Percentiles rank a stretch among this genome's conserved stretches.
phyloP scores from a whole-genome alignment of 225 moss, liverwort and hornwort species.

The Climacium dendroides region DNA sequence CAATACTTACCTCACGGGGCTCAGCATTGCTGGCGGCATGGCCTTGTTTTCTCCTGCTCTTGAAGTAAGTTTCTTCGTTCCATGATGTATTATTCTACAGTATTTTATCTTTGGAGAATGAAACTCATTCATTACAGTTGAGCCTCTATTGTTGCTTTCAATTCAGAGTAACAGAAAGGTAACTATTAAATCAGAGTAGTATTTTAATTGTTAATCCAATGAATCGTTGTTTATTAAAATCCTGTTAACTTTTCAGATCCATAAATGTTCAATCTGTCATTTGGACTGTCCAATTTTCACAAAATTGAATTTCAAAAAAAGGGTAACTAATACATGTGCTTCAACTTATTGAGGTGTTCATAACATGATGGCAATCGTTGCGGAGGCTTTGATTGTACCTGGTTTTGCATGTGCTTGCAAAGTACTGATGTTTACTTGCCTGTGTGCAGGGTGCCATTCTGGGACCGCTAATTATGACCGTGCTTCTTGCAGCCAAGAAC shows the following conservation, averaged over 20 bases:
- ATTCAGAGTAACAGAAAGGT: not conserved
- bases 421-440: not conserved
- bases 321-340: not conserved
- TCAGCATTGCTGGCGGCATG: slow-evolving; percentile 87
- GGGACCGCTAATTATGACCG: slow-evolving; percentile 85
- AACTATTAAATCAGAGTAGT: not conserved
- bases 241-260: not conserved
- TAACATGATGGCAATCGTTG: not conserved
- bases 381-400: not conserved
- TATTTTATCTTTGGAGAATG: not conserved
- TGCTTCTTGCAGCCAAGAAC: slow-evolving; percentile 77
- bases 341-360: not conserved
- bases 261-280: not conserved
- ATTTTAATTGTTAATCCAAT: not conserved
- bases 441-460: slow-evolving; percentile 76
- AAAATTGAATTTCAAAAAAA: not conserved
- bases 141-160: not conserved
- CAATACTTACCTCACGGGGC: slow-evolving; percentile 71
- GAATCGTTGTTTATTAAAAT: too few species aligned
- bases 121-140: not conserved
- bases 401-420: not conserved
- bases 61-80: slow-evolving; percentile 6
- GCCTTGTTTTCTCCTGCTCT: slow-evolving; percentile 45
- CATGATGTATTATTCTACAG: not conserved
- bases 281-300: not conserved